Evolutionary conservation across 768 basidiomycete species (phyloP).

Genomic region (Russula ochroleuca): DNA sequence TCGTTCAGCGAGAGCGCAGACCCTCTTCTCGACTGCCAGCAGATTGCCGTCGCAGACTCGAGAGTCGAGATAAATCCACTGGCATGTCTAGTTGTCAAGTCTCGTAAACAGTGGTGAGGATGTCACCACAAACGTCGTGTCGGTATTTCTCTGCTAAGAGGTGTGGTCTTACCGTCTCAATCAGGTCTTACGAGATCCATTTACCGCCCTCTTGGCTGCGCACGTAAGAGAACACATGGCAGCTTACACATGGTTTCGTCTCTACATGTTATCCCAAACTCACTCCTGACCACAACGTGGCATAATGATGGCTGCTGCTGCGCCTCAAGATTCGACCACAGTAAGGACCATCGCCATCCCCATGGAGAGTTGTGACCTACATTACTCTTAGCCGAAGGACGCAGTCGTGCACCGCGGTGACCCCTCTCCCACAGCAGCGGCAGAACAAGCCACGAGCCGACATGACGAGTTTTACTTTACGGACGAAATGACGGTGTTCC

Average conservation of each 20-base stretch:
- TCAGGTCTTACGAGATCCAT: no score
- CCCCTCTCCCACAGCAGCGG: not conserved
- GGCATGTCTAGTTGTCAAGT: no score
- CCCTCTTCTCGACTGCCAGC: no score
- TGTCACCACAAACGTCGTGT: no score
- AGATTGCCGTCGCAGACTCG: no score
- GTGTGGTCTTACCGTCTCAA: no score
- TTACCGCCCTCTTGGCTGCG: no score
- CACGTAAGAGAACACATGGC: not conserved
- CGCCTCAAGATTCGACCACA: not conserved
- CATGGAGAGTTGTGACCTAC: not conserved
- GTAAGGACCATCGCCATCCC: not conserved
- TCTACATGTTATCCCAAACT: not conserved
- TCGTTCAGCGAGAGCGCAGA: not conserved
- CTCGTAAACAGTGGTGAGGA: no score
- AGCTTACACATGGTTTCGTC: not conserved
- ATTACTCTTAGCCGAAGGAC: conserved; percentile 7
- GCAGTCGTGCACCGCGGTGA: not conserved
- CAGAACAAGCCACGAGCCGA: not conserved
- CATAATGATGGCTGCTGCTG: conserved; percentile 9
- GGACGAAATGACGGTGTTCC: conserved; percentile 23
- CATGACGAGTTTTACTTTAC: conserved; percentile 25
- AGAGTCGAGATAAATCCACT: no score
- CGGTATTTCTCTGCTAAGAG: no score
- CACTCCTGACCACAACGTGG: not conserved